phyloP scores from a whole-genome alignment of 2,329 filamentous ascomycete species.

The Hymenoscyphus albidus region DNA sequence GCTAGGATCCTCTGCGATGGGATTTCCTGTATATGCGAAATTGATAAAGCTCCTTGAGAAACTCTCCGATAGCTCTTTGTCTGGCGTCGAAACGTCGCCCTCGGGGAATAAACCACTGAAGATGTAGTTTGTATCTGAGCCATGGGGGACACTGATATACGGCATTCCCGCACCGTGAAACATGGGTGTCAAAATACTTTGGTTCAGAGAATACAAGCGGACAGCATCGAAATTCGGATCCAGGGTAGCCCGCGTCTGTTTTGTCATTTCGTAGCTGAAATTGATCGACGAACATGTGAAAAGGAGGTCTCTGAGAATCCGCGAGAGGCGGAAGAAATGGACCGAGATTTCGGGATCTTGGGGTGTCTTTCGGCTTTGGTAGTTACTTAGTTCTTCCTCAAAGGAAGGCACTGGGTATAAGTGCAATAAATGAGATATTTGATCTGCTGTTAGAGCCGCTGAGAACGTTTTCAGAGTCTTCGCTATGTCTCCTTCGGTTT shows the following conservation, averaged over 20 bases:
- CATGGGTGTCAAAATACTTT: constrained; percentile 8
- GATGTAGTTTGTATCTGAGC: constrained; percentile 16
- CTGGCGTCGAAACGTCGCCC: neutral
- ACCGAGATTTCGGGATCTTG: constrained; percentile 4
- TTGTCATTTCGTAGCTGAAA: neutral
- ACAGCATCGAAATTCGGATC: neutral
- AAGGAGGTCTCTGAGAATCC: constrained; percentile 7
- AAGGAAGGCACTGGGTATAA: neutral
- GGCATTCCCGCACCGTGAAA: constrained; percentile 12
- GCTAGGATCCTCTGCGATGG: neutral
- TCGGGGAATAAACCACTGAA: constrained; percentile 18
- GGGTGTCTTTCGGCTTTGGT: neutral
- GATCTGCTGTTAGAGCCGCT: neutral
- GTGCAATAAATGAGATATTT: neutral
- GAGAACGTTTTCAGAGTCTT: neutral
- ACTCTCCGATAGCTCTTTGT: neutral
- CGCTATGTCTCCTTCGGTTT: neutral
- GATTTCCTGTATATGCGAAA: constrained; percentile 5
- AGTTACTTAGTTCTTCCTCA: constrained; percentile 4
- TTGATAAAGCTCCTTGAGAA: constrained; percentile 7
- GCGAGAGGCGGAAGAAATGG: constrained; percentile 5
- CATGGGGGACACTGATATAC: constrained; percentile 11
- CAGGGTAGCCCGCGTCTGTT: neutral
- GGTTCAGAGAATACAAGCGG: constrained; percentile 1
- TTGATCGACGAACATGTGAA: constrained; percentile 10